Conservation (phyloP, 148 eudicot genomes). For the Camellia granthamiana region DNA sequence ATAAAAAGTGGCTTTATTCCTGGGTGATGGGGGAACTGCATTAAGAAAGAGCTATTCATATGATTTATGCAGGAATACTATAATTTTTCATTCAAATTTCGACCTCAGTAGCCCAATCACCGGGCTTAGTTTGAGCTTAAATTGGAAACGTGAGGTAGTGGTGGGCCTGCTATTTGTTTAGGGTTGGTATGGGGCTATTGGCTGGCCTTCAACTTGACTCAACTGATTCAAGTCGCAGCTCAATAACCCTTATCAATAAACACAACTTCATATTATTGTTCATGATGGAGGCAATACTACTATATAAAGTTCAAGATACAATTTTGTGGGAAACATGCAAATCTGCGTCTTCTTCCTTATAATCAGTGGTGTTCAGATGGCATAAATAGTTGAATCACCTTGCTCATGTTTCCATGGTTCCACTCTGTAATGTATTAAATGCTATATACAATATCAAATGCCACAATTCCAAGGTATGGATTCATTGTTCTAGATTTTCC, state of each 20-base stretch:
- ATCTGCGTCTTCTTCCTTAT: background rate
- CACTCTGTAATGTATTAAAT: too few relatives aligned
- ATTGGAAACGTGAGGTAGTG: background rate
- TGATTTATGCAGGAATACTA: background rate
- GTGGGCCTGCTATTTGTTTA: background rate
- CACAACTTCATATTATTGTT: background rate
- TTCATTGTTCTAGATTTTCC: too few relatives aligned
- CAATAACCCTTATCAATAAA: background rate
- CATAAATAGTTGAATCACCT: too few relatives aligned
- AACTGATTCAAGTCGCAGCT: too few relatives aligned
- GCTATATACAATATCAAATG: too few relatives aligned
- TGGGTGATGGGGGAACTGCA: background rate
- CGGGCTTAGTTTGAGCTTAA: background rate
- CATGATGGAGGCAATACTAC: too few relatives aligned
- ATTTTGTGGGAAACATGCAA: background rate
- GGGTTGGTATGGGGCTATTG: too few relatives aligned
- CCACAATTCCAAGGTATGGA: background rate
- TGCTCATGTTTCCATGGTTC: too few relatives aligned
- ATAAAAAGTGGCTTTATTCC: background rate
- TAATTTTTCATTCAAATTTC: background rate
- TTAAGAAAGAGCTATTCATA: background rate
- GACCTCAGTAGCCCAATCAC: background rate
- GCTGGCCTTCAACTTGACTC: too few relatives aligned
- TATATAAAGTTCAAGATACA: background rate
- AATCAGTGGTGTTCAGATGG: too few relatives aligned